Conservation (phyloP, 148 eudicot species). For the Arctostaphylos glauca region DNA sequence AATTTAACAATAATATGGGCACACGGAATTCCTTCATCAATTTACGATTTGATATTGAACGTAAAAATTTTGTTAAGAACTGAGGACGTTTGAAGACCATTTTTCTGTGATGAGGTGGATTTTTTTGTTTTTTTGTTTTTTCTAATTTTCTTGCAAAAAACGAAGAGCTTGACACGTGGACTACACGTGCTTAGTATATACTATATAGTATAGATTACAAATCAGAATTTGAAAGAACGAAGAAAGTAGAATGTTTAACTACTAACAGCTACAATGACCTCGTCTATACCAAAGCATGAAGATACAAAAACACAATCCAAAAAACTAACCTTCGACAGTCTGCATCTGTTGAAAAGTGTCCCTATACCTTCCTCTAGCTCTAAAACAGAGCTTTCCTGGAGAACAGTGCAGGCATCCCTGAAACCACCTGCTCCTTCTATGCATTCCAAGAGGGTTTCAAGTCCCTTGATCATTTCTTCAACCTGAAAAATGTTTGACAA, state of each 20-base stretch:
- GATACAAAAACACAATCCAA: slow-evolving; percentile 11
- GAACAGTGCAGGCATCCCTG: slow-evolving; percentile 53
- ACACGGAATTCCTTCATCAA: too few species aligned
- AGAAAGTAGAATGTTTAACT: neutral
- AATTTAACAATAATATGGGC: too few species aligned
- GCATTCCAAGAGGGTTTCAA: slow-evolving; percentile 62
- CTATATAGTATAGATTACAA: neutral
- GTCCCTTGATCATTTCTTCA: slow-evolving; percentile 70
- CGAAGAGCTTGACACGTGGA: too few species aligned
- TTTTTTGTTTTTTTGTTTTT: too few species aligned
- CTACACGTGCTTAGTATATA: too few species aligned
- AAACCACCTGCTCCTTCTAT: slow-evolving; percentile 76
- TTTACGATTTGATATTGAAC: too few species aligned
- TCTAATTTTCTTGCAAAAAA: too few species aligned
- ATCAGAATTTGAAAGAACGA: neutral
- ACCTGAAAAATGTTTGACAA: slow-evolving; percentile 44
- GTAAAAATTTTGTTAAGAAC: too few species aligned
- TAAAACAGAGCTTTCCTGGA: slow-evolving; percentile 39
- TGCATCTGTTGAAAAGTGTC: slow-evolving; percentile 48
- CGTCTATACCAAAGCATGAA: neutral
- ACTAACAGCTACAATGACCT: slow-evolving; percentile 7
- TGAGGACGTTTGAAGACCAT: too few species aligned
- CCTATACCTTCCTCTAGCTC: slow-evolving; percentile 57
- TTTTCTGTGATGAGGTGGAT: too few species aligned
- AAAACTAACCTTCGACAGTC: slow-evolving; percentile 54